Percentiles rank a stretch among this genome's conserved stretches.
These are phyloP conservation scores for Kokia cookei DNA, from an alignment of 441 rosid genomes.

Conservation along the genomic window DNA sequence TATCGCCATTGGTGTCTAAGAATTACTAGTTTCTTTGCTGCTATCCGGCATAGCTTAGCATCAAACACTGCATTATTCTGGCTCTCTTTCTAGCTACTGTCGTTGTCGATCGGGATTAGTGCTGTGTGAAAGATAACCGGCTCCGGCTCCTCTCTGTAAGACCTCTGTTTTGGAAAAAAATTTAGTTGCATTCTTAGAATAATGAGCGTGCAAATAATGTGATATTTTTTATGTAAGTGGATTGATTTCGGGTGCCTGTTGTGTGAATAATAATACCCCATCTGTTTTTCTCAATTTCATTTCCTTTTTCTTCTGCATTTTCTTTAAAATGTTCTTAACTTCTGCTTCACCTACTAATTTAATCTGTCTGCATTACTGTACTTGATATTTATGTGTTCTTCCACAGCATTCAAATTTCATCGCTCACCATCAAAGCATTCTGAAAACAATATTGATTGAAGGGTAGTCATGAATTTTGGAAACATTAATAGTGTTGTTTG, in stretches of 20 bases:
- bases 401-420: too few species aligned
- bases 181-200: conserved; percentile 30
- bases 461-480: neutral
- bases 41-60: neutral
- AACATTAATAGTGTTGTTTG: neutral
- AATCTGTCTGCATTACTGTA: neutral
- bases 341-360: neutral
- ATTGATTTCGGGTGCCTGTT: conserved; percentile 35
- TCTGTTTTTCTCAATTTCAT: conserved; percentile 16
- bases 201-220: conserved; percentile 43
- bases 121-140: conserved; percentile 17
- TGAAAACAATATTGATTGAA: too few species aligned
- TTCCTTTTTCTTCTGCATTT: neutral
- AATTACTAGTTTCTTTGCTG: neutral
- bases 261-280: conserved; percentile 52
- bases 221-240: conserved; percentile 35
- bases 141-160: conserved; percentile 34
- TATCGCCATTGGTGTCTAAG: neutral
- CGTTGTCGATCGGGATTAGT: conserved; percentile 18
- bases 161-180: conserved; percentile 21
- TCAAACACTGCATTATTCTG: neutral
- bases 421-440: too few species aligned
- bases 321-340: neutral
- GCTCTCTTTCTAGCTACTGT: conserved; percentile 7
- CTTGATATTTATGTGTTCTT: neutral